These are phyloP conservation scores for Scedosporium apiospermum DNA, from an alignment of 2,329 filamentous ascomycete genomes.

Conservation along the genomic window DNA sequence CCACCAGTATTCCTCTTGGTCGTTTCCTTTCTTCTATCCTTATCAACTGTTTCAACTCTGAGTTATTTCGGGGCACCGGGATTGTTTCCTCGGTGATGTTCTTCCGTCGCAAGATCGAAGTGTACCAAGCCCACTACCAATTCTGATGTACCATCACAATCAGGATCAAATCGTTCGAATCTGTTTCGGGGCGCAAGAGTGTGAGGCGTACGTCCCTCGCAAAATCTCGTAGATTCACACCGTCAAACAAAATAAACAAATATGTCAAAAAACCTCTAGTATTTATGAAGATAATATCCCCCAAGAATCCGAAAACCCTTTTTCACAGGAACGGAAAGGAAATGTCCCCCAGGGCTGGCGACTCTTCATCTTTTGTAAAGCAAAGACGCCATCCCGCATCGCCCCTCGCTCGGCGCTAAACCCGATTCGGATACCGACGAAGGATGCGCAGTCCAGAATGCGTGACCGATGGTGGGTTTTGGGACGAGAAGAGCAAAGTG, in stretches of 20 bases:
- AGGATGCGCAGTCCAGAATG: neutral
- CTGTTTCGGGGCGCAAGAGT: too few relatives aligned
- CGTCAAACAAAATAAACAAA: neutral
- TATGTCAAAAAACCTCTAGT: neutral
- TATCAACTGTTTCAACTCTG: neutral
- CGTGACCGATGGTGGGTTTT: neutral
- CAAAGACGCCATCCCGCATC: neutral
- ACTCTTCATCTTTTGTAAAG: neutral
- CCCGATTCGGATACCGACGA: neutral
- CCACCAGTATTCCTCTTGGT: neutral
- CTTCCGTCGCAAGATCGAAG: too few relatives aligned
- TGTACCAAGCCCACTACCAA: too few relatives aligned
- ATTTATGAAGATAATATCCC: neutral
- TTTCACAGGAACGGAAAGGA: neutral
- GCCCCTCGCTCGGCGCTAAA: neutral
- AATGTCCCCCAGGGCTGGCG: neutral
- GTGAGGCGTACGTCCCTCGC: too few relatives aligned
- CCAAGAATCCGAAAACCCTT: neutral
- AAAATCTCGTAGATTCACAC: too few relatives aligned
- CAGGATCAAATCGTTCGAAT: too few relatives aligned
- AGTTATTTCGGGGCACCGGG: neutral
- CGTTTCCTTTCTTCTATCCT: neutral
- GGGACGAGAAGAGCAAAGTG: neutral
- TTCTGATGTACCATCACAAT: too few relatives aligned
- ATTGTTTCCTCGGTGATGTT: too few relatives aligned